Base-by-base conservation (phyloP, 805 yeast species). In the Cyberlindnera maritima region DNA sequence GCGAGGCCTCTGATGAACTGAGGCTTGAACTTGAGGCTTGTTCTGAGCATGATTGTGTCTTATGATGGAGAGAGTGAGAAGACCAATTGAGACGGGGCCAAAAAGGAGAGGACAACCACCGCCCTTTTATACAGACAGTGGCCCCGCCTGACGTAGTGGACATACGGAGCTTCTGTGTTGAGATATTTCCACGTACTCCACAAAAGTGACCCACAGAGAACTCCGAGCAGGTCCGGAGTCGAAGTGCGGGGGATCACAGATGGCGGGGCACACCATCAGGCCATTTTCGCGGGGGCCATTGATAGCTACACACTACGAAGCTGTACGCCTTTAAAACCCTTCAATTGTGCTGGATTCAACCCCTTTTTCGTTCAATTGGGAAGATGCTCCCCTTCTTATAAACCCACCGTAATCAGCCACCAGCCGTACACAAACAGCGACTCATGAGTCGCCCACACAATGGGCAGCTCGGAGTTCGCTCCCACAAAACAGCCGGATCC, bases 1-100 rank as follows among this genome's bases (percentile, higher is more conserved):
- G 60, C 60, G 33, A 57, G 47, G 26, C 47, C 46, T 39, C 60
- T 48, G 43, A 52, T 36, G 44, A 51, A 49, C n/a, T 41, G 47
- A 15, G 49, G 49, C 23, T 20, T 37, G 9, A 21, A 21, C 39
- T 26, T 28, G 40, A 45, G 15, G n/a, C 38, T 14, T 25, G 53
- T 46, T 49, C 53, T 49, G 21, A 49, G 44, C 53, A 49, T 49
- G 5, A 33, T 37, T 34, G 21, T 36, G 26, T n/a, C n/a, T n/a
- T n/a, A n/a, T n/a, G 23, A 8, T 7, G 6, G 14, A 14, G 41
- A 18, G 3, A 15, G 18, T 7, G 38, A 19, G 4, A 6, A 6
- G 5, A 12, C 11, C 25, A 21, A 21, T 21, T 21, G 25, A n/a
- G n/a, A n/a, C n/a, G n/a, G n/a, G n/a, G n/a, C n/a, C n/a, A n/a